These are phyloP conservation scores for Fusarium algeriense DNA, from an alignment of 2,329 filamentous ascomycete species.

Conservation along the genomic window DNA sequence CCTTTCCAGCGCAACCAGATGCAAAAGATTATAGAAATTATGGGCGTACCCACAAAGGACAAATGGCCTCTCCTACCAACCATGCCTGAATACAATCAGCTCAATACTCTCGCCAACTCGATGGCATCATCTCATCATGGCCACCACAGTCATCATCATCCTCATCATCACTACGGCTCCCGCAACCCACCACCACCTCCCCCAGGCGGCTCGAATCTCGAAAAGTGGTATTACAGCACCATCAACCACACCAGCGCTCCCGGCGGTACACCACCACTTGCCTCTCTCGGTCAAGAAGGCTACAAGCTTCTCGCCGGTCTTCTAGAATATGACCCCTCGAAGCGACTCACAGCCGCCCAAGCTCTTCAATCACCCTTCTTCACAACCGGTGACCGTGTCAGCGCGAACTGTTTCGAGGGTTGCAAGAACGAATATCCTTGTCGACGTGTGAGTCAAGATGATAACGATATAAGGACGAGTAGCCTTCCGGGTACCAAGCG, in stretches of 20 bases:
- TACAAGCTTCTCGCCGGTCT: constrained; percentile 84
- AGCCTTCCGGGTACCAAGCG: constrained; percentile 93
- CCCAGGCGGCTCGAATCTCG: constrained; percentile 66
- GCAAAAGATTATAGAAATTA: constrained; percentile 98
- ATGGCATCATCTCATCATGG: constrained; percentile 59
- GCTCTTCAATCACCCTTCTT: constrained; percentile 96
- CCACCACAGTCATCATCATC: constrained; percentile 55
- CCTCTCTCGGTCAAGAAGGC: constrained; percentile 79
- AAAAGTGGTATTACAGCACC: constrained; percentile 83
- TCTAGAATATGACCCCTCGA: constrained; percentile 92
- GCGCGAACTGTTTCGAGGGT: constrained; percentile 90
- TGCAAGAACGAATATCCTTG: constrained; percentile 90
- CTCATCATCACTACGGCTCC: constrained; percentile 58
- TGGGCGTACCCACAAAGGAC: constrained; percentile 90
- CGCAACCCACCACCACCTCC: constrained; percentile 55
- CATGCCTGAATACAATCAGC: constrained; percentile 88
- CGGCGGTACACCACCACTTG: constrained; percentile 55
- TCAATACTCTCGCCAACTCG: constrained; percentile 68
- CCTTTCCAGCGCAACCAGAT: constrained; percentile 98
- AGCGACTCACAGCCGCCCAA: constrained; percentile 86
- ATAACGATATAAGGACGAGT: constrained; percentile 93
- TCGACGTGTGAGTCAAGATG: constrained; percentile 90
- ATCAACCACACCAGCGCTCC: constrained; percentile 67
- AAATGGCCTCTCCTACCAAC: constrained; percentile 85
- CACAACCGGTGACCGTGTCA: constrained; percentile 77